phyloP scores from a whole-genome alignment of 768 basidiomycete species.

The Boletus tylopilopsis region DNA sequence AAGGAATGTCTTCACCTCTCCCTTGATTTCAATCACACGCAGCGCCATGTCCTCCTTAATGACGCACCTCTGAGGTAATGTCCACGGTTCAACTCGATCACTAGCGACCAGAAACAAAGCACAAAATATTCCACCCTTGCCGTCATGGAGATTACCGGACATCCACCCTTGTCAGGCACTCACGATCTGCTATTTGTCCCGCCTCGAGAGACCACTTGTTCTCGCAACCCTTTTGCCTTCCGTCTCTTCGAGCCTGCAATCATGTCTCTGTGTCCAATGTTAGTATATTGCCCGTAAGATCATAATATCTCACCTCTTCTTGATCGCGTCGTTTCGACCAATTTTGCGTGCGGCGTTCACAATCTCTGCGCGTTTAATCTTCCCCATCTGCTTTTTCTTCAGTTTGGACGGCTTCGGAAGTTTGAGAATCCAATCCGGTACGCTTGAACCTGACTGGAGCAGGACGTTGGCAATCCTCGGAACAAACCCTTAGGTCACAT shows the following conservation, averaged over 20 bases:
- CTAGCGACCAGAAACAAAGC: conserved; percentile 8
- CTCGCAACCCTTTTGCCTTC: conserved; percentile 36
- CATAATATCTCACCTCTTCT: conserved; percentile 51
- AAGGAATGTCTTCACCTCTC: conserved; percentile 13
- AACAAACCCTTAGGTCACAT: conserved; percentile 6
- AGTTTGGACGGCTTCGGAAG: conserved; percentile 92
- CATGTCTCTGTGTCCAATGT: conserved; percentile 58
- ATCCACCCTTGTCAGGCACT: not conserved
- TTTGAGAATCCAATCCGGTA: conserved; percentile 94
- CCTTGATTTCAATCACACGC: conserved; percentile 8
- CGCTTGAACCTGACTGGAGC: conserved; percentile 82
- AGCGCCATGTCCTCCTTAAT: not conserved
- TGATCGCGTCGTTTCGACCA: conserved; percentile 67
- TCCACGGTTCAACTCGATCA: not conserved
- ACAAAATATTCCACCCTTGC: conserved; percentile 7
- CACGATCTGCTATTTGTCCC: not conserved
- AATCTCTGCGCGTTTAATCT: conserved; percentile 70
- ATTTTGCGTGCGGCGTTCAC: conserved; percentile 69
- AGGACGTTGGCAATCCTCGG: conserved; percentile 93
- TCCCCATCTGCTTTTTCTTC: conserved; percentile 82
- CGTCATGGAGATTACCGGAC: conserved; percentile 2
- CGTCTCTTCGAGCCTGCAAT: conserved; percentile 69
- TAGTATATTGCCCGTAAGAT: not conserved
- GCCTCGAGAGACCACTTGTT: not conserved
- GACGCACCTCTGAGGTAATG: conserved; percentile 9